phyloP scores from a whole-genome alignment of 192 early-diverging fungal genomes.

The Polychytrium aggregatum region DNA sequence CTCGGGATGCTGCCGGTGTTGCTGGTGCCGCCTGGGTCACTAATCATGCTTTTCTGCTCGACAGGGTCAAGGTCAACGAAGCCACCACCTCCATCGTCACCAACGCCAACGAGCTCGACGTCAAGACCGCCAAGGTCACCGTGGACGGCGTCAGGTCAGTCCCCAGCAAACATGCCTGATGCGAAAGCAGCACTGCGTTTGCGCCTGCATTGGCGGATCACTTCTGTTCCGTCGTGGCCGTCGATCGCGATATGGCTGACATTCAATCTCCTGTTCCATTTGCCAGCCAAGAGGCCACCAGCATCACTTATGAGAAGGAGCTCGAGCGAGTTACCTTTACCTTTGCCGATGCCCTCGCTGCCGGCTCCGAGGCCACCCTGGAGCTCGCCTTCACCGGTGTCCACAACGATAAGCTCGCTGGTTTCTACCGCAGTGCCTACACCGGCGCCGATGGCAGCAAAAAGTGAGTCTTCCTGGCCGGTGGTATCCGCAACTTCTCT shows the following conservation, averaged over 20 bases:
- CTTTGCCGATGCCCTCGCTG: conserved; percentile 31
- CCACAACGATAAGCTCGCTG: conserved; percentile 74
- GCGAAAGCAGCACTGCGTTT: background rate
- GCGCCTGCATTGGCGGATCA: background rate
- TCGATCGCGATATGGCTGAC: background rate
- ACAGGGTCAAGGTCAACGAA: conserved; percentile 30
- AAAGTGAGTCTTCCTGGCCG: conserved; percentile 7
- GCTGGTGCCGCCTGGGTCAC: no score
- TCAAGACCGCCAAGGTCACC: conserved; percentile 16
- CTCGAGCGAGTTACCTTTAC: conserved; percentile 33
- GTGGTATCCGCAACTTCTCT: no score
- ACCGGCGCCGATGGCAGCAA: conserved; percentile 34
- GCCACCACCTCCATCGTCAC: conserved; percentile 18
- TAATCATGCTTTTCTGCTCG: background rate
- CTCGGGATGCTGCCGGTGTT: no score
- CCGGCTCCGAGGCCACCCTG: conserved; percentile 29
- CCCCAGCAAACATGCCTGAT: conserved; percentile 6
- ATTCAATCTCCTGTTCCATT: background rate
- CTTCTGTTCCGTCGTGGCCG: background rate
- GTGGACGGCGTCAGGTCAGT: conserved; percentile 20
- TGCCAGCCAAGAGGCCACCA: conserved; percentile 27
- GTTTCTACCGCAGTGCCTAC: conserved; percentile 85
- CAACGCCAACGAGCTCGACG: conserved; percentile 33
- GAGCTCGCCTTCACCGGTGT: conserved; percentile 35
- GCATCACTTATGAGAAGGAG: conserved; percentile 25